phyloP scores from a whole-genome alignment of 768 basidiomycete genomes.

The Leccinum ochraceum region DNA sequence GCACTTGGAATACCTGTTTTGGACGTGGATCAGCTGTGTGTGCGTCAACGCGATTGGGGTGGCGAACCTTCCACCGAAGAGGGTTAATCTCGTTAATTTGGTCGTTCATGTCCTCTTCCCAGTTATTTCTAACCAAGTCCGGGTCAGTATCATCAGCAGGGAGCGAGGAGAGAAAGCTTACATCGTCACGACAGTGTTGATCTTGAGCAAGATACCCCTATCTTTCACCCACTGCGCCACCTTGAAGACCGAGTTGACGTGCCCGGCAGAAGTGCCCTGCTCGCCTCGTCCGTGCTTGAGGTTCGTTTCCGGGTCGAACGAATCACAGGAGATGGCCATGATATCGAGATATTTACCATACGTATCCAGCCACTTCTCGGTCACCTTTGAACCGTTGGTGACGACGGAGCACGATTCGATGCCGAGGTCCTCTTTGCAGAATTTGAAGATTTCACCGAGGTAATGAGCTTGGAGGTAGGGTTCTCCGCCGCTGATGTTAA shows the following conservation, averaged over 20 bases:
- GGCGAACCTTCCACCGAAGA: constrained; percentile 37
- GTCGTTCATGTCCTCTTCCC: constrained; percentile 38
- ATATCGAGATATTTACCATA: constrained; percentile 39
- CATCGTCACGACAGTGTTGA: constrained; percentile 35
- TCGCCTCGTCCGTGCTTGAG: constrained; percentile 31
- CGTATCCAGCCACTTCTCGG: constrained; percentile 36
- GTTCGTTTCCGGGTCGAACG: constrained; percentile 36
- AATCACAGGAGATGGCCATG: constrained; percentile 40
- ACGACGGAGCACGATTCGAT: constrained; percentile 33
- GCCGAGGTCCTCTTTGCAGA: constrained; percentile 33
- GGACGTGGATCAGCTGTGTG: neutral
- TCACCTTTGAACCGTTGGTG: constrained; percentile 37
- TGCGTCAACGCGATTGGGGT: neutral
- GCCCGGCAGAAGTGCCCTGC: constrained; percentile 25
- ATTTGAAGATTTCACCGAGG: constrained; percentile 36
- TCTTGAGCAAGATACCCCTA: constrained; percentile 34
- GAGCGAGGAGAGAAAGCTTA: constrained; percentile 6
- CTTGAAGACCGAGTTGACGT: constrained; percentile 30
- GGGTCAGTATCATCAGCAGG: neutral
- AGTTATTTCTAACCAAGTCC: constrained; percentile 28
- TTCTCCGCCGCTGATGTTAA: constrained; percentile 36
- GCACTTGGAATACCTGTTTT: constrained; percentile 32
- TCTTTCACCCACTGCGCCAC: constrained; percentile 34
- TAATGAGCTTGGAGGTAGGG: constrained; percentile 34
- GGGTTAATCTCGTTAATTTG: constrained; percentile 29